A percentile compares a stretch with the other conserved stretches of the same genome.
Conservation (phyloP, 805 yeast species). For the Candida dajiaensis region DNA sequence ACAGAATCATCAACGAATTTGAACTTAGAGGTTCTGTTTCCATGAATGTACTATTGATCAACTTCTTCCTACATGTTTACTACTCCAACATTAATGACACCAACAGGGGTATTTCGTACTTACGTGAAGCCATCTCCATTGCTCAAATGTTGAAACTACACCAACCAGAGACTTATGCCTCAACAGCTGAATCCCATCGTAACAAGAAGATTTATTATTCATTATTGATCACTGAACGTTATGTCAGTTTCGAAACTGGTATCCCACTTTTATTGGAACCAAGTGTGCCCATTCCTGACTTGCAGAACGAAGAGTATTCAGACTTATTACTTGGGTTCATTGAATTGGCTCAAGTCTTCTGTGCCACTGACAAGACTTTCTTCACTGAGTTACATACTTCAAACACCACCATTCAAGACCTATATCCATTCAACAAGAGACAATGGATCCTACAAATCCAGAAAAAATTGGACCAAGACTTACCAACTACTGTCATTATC, state of each 20-base stretch:
- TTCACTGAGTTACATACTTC: constrained; percentile 15
- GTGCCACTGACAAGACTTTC: constrained; percentile 19
- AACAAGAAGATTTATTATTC: constrained; percentile 20
- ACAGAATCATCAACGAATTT: constrained; percentile 13
- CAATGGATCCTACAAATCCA: constrained; percentile 19
- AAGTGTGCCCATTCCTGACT: constrained; percentile 17
- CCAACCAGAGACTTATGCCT: constrained; percentile 11
- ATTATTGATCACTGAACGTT: constrained; percentile 20
- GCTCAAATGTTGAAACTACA: constrained; percentile 19
- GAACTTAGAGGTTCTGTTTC: constrained; percentile 15
- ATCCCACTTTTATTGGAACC: constrained; percentile 20
- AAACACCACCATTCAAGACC: constrained; percentile 12
- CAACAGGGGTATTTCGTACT: constrained; percentile 14
- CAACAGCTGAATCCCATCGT: constrained; percentile 16
- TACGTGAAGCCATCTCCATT: constrained; percentile 20
- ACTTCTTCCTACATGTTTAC: constrained; percentile 19
- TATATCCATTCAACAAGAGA: constrained; percentile 16
- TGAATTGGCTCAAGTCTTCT: constrained; percentile 19
- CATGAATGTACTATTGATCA: constrained; percentile 12
- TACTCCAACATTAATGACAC: constrained; percentile 17
- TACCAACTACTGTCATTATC: constrained; percentile 7
- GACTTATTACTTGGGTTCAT: constrained; percentile 20
- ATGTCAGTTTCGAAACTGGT: constrained; percentile 15
- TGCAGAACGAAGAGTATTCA: constrained; percentile 22
- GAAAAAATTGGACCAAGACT: constrained; percentile 13